Conservation (phyloP, 495 filamentous ascomycete genomes). For the Podospora comata region DNA sequence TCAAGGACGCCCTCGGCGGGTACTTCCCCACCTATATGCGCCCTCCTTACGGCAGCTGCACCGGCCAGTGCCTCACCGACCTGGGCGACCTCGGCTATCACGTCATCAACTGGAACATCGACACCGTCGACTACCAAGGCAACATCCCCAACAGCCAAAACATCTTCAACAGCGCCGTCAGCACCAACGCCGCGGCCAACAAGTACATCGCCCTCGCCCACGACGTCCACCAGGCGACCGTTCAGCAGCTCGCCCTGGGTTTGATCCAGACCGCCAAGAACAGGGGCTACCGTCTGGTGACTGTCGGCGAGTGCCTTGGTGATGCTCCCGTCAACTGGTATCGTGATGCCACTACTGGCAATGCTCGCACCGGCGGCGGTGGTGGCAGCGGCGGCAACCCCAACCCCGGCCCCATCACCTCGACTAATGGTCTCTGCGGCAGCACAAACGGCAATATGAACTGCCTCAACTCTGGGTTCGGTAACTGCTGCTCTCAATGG, state of each 20-base stretch:
- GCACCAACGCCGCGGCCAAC: slow-evolving; percentile 33
- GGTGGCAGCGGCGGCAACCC: slow-evolving; percentile 3
- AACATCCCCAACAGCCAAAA: slow-evolving; percentile 53
- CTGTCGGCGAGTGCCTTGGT: slow-evolving; percentile 39
- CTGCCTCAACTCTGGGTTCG: slow-evolving; percentile 22
- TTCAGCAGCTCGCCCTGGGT: slow-evolving; percentile 58
- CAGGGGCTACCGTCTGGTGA: slow-evolving; percentile 48
- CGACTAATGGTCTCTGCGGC: slow-evolving; percentile 26
- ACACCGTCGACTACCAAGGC: slow-evolving; percentile 64
- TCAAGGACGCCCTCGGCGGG: slow-evolving; percentile 59
- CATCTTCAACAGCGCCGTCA: slow-evolving; percentile 34
- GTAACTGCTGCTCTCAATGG: slow-evolving; percentile 27
- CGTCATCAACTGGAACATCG: slow-evolving; percentile 60
- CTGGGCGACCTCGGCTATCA: slow-evolving; percentile 62
- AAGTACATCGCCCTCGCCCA: slow-evolving; percentile 49
- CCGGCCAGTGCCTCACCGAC: slow-evolving; percentile 43
- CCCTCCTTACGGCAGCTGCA: slow-evolving; percentile 64
- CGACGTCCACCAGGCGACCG: slow-evolving; percentile 64
- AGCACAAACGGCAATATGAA: slow-evolving; percentile 18
- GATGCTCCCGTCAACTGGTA: slow-evolving; percentile 45
- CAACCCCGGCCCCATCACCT: slow-evolving; percentile 9
- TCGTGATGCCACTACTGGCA: slow-evolving; percentile 24
- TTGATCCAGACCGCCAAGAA: slow-evolving; percentile 51
- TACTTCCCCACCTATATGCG: slow-evolving; percentile 72
- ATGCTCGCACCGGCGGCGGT: slow-evolving; percentile 11